A percentile compares a stretch with the other conserved stretches of the same genome.
Evolutionary conservation across 306 rosid species (phyloP).

Genomic region (Chamaecrista fasciculata): DNA sequence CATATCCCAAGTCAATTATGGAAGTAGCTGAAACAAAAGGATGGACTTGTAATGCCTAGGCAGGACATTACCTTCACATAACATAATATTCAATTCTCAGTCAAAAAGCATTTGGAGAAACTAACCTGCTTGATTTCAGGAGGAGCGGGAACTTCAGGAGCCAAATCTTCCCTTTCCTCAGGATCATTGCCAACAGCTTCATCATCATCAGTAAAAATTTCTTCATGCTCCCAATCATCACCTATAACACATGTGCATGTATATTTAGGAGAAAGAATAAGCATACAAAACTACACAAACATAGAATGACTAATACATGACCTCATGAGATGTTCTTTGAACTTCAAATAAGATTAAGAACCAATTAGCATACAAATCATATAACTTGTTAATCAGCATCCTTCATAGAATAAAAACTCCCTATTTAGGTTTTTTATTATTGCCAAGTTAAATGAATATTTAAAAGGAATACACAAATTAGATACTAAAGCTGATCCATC

Average conservation of each 20-base stretch:
- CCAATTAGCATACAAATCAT: not conserved
- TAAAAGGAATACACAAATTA: not conserved
- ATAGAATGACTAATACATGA: not conserved
- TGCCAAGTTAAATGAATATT: not conserved
- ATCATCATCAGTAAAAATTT: slow-evolving; percentile 93
- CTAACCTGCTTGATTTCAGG: slow-evolving; percentile 95
- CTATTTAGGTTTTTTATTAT: not conserved
- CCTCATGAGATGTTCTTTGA: not conserved
- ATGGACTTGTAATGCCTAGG: not conserved
- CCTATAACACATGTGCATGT: slow-evolving; percentile 44
- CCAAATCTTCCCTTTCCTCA: slow-evolving; percentile 94
- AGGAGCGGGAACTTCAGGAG: slow-evolving; percentile 92
- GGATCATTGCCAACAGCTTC: slow-evolving; percentile 90
- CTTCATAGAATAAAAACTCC: slow-evolving; percentile 8
- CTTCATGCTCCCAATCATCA: slow-evolving; percentile 98
- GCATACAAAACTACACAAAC: not conserved
- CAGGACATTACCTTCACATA: not conserved
- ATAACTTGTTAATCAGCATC: not conserved
- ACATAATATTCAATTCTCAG: slow-evolving; percentile 15
- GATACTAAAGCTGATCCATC: not conserved
- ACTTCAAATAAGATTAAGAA: slow-evolving; percentile 21
- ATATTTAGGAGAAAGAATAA: not conserved
- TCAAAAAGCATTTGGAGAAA: slow-evolving; percentile 12
- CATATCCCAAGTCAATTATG: not conserved
- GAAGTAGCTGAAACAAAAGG: not conserved